phyloP scores from a whole-genome alignment of 495 filamentous ascomycete genomes.

The Gamarada debralockiae region DNA sequence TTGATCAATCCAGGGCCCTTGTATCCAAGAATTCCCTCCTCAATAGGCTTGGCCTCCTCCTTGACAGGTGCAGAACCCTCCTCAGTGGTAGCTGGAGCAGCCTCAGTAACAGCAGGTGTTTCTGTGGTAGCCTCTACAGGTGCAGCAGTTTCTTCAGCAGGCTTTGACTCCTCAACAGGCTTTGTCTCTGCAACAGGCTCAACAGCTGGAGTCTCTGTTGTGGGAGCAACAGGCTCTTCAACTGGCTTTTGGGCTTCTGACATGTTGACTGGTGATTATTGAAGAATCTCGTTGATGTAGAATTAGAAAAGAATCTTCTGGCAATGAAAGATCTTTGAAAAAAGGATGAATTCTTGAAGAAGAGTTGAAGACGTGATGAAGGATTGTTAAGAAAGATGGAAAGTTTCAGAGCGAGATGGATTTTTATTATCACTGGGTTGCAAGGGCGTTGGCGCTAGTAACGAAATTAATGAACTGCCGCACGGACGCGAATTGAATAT shows the following conservation, averaged over 20 bases:
- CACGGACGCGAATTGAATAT: too few species aligned
- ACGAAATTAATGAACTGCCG: not conserved
- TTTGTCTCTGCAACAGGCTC: conserved; percentile 12
- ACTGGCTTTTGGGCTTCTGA: conserved; percentile 27
- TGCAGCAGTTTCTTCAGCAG: conserved; percentile 47
- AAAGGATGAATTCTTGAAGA: not conserved
- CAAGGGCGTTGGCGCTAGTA: not conserved
- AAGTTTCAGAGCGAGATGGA: not conserved
- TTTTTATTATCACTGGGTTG: not conserved
- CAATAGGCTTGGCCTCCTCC: conserved; percentile 38
- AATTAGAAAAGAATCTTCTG: not conserved
- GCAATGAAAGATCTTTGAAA: not conserved
- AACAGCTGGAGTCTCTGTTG: conserved; percentile 40
- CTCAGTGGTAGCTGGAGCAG: conserved; percentile 37
- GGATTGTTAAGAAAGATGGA: not conserved
- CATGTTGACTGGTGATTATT: conserved; percentile 17
- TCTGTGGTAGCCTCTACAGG: conserved; percentile 32
- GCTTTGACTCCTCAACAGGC: conserved; percentile 3
- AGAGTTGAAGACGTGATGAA: not conserved
- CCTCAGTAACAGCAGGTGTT: conserved; percentile 37
- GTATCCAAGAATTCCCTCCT: conserved; percentile 73
- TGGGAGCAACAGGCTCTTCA: conserved; percentile 35
- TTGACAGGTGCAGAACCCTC: conserved; percentile 30
- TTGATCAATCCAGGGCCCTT: conserved; percentile 88
- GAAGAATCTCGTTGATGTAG: not conserved